Evolutionary conservation across 2,329 filamentous ascomycete species (phyloP).

Genomic region (Colletotrichum simmondsii): DNA sequence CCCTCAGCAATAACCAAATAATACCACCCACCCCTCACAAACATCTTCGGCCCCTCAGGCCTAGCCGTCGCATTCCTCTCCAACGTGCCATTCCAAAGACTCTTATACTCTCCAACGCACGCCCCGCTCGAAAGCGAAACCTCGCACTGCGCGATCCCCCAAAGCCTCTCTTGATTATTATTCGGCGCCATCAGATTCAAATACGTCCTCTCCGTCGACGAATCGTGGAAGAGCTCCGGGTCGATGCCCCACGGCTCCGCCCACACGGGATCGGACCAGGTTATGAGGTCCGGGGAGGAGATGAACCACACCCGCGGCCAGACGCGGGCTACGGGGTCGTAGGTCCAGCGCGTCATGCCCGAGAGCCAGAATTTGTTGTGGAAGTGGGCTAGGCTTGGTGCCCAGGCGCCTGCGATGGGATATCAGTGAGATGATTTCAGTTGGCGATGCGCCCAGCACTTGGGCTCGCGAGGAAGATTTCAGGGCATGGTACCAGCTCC

Average conservation of each 20-base stretch:
- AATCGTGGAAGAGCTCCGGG: conserved; percentile 33
- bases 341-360: conserved; percentile 46
- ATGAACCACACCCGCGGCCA: conserved; percentile 43
- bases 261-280: conserved; percentile 21
- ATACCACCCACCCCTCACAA: conserved; percentile 13
- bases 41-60: conserved; percentile 35
- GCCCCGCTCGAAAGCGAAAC: conserved; percentile 30
- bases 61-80: conserved; percentile 25
- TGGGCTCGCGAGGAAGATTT: too few species aligned
- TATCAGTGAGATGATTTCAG: background rate
- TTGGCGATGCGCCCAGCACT: too few species aligned
- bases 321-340: conserved; percentile 48
- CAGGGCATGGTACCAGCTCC: background rate
- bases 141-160: conserved; percentile 38
- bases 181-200: conserved; percentile 37
- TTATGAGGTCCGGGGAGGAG: conserved; percentile 35
- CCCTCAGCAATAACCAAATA: conserved; percentile 20
- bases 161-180: conserved; percentile 35
- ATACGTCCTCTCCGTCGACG: conserved; percentile 31
- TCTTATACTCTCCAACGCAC: conserved; percentile 34
- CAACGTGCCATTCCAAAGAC: conserved; percentile 38
- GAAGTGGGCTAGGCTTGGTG: conserved; percentile 13
- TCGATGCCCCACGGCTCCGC: conserved; percentile 32
- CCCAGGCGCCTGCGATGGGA: conserved; percentile 9
- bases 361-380: conserved; percentile 17